Conservation (phyloP, 495 filamentous ascomycete genomes). For the Gamarada debralockiae region DNA sequence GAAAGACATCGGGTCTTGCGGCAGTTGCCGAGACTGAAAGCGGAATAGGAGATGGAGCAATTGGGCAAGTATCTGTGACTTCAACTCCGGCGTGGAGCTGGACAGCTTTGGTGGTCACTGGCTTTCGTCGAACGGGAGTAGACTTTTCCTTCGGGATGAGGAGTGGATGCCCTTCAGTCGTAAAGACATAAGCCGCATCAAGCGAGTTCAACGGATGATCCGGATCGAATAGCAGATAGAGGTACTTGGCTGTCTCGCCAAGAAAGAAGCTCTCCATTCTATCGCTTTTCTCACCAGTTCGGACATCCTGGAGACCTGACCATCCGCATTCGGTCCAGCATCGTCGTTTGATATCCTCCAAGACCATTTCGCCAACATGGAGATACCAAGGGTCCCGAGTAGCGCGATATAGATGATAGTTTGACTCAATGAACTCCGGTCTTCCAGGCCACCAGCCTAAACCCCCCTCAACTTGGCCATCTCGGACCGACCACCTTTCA, state of each 20-base stretch:
- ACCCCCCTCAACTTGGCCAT: conserved; percentile 80
- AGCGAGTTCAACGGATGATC: conserved; percentile 83
- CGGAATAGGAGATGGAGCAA: conserved; percentile 50
- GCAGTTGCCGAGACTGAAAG: conserved; percentile 76
- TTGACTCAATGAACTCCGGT: conserved; percentile 95
- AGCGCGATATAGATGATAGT: conserved; percentile 86
- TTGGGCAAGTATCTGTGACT: conserved; percentile 50
- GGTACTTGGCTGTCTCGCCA: conserved; percentile 92
- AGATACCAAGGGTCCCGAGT: conserved; percentile 97
- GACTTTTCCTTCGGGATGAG: conserved; percentile 62
- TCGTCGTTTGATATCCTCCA: conserved; percentile 80
- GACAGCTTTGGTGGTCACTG: conserved; percentile 3
- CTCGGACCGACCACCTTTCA: conserved; percentile 85
- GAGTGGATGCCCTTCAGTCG: conserved; percentile 92
- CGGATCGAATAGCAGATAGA: conserved; percentile 83
- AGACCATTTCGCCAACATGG: conserved; percentile 90
- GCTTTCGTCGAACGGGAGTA: background rate
- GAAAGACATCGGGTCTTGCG: conserved; percentile 82
- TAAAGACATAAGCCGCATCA: conserved; percentile 88
- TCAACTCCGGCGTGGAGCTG: background rate
- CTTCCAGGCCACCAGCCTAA: conserved; percentile 93
- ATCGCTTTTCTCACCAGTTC: conserved; percentile 83
- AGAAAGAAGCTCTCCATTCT: conserved; percentile 99
- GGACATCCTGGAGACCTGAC: conserved; percentile 92
- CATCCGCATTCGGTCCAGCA: conserved; percentile 95